Percentiles rank a stretch among this genome's conserved stretches.
These are phyloP conservation scores for Colletotrichum karsti DNA, from an alignment of 2,329 filamentous ascomycete species.

Conservation along the genomic window DNA sequence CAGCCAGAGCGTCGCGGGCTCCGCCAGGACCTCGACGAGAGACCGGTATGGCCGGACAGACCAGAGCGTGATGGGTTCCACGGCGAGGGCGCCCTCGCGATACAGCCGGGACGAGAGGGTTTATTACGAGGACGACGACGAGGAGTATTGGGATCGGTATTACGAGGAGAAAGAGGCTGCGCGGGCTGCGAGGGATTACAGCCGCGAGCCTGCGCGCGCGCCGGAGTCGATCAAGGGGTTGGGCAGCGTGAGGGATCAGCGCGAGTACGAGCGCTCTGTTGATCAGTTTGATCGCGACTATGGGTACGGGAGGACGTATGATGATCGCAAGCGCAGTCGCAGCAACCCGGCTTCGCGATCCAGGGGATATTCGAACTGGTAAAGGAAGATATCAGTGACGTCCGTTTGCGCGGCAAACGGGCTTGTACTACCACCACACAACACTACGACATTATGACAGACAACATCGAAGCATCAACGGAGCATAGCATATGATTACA, in stretches of 20 bases:
- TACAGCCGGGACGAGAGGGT: neutral
- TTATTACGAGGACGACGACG: neutral
- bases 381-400: neutral
- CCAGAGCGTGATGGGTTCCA: neutral
- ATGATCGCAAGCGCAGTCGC: conserved; percentile 15
- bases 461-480: neutral
- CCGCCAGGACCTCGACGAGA: neutral
- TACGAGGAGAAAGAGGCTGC: conserved; percentile 15
- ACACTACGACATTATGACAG: neutral
- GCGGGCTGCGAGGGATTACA: conserved; percentile 13
- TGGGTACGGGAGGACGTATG: conserved; percentile 5
- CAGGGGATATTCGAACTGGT: conserved; percentile 13
- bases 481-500: neutral
- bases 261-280: neutral
- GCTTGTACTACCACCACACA: neutral
- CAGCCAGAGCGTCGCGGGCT: neutral
- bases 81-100: neutral
- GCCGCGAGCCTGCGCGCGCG: conserved; percentile 9
- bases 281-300: conserved; percentile 14
- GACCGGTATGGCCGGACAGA: neutral
- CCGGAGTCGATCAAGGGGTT: conserved; percentile 4
- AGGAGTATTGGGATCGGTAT: conserved; percentile 13
- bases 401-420: neutral
- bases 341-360: conserved; percentile 17
- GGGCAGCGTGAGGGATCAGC: neutral